A percentile compares a stretch with the other conserved stretches of the same genome.
Conservation (phyloP, 495 filamentous ascomycete species). For the Lophiostoma macrostomum region DNA sequence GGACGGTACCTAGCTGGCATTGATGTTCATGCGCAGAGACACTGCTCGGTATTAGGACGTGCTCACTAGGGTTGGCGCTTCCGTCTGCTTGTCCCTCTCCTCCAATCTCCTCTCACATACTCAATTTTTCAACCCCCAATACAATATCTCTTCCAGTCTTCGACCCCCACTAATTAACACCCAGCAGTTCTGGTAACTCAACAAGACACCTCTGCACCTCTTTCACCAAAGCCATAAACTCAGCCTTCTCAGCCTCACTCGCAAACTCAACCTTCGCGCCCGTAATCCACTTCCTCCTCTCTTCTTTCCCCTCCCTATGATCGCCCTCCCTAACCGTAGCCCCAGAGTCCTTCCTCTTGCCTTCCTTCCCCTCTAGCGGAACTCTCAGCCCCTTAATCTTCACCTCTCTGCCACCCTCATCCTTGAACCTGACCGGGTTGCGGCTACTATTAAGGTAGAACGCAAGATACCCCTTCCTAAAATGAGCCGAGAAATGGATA, state of each 20-base stretch:
- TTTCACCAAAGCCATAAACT: constrained; percentile 34
- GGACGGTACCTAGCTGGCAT: too few relatives aligned
- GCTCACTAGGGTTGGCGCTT: too few relatives aligned
- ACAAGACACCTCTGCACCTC: constrained; percentile 35
- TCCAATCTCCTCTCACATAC: too few relatives aligned
- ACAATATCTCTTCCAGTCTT: too few relatives aligned
- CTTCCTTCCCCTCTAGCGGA: constrained; percentile 22
- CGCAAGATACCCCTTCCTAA: constrained; percentile 40
- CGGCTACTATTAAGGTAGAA: constrained; percentile 38
- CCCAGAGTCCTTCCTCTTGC: constrained; percentile 22
- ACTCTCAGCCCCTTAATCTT: constrained; percentile 41
- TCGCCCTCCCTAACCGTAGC: not conserved
- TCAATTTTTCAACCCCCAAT: too few relatives aligned
- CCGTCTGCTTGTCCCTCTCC: too few relatives aligned
- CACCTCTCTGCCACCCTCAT: constrained; percentile 34
- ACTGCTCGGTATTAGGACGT: too few relatives aligned
- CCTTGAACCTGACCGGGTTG: constrained; percentile 37
- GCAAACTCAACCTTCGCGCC: constrained; percentile 40
- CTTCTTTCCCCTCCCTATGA: not conserved
- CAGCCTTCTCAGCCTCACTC: constrained; percentile 36
- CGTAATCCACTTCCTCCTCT: constrained; percentile 26
- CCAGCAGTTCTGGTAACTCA: constrained; percentile 35
- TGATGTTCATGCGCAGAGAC: too few relatives aligned
- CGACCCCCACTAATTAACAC: constrained; percentile 27
- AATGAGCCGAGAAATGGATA: constrained; percentile 41